phyloP scores from a whole-genome alignment of 2,329 filamentous ascomycete species.

The Paramyrothecium sp. region DNA sequence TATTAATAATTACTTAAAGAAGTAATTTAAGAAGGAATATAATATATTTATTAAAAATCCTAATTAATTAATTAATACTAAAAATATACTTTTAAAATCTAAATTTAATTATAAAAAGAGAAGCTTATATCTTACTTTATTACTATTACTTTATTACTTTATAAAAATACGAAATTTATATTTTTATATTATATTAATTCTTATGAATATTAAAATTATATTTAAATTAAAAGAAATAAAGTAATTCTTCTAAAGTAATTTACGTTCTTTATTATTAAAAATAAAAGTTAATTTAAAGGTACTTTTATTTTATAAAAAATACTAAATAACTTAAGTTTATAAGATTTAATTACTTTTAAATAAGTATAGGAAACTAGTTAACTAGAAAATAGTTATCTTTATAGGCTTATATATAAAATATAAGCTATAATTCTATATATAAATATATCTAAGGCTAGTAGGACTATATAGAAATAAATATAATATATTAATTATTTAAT shows the following conservation, averaged over 20 bases:
- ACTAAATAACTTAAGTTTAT: neutral
- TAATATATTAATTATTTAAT: neutral
- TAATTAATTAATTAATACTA: neutral
- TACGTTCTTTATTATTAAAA: neutral
- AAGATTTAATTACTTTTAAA: neutral
- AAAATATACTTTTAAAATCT: neutral
- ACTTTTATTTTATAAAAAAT: neutral
- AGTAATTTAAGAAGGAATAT: neutral
- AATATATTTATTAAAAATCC: neutral
- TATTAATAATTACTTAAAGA: neutral
- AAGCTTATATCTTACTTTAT: neutral
- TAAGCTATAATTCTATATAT: neutral
- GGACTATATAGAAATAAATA: conserved; percentile 2
- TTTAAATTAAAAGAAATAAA: neutral
- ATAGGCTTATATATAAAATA: neutral
- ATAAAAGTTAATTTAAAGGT: neutral
- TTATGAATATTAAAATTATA: neutral
- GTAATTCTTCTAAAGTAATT: neutral
- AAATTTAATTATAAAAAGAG: neutral
- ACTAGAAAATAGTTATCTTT: conserved; percentile 2
- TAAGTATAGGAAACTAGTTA: too few species aligned
- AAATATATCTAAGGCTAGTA: too few species aligned
- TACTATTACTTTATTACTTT: too few species aligned
- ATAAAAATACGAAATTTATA: too few species aligned
- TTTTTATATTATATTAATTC: neutral